Evolutionary conservation across 805 yeast species (phyloP).

Genomic region (Candida awuae): DNA sequence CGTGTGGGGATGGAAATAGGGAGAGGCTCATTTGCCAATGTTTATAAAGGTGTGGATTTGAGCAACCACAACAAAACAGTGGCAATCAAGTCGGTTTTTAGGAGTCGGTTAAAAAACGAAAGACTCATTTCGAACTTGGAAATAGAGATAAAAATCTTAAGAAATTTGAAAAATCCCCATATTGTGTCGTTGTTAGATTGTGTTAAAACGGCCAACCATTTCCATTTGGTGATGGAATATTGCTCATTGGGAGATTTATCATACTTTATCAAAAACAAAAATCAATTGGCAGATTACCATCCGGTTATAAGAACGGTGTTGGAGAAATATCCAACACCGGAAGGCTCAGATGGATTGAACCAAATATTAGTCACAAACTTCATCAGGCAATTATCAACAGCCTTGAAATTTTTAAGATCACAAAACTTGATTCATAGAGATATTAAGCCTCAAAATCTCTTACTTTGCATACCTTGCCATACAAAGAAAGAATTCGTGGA

Average conservation of each 20-base stretch:
- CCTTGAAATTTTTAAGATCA: slow-evolving; percentile 71
- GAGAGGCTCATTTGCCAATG: slow-evolving; percentile 92
- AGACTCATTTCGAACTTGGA: slow-evolving; percentile 86
- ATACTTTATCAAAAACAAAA: slow-evolving; percentile 70
- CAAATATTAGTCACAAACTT: slow-evolving; percentile 74
- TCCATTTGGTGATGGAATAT: slow-evolving; percentile 91
- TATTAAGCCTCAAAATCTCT: slow-evolving; percentile 84
- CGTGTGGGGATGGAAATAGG: slow-evolving; percentile 81
- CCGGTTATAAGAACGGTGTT: slow-evolving; percentile 73
- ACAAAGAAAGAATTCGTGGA: slow-evolving; percentile 52
- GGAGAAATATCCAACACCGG: slow-evolving; percentile 76
- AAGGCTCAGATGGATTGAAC: slow-evolving; percentile 69
- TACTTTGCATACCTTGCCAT: slow-evolving; percentile 75
- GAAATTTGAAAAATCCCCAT: slow-evolving; percentile 86
- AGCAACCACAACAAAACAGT: slow-evolving; percentile 49
- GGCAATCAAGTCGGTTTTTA: slow-evolving; percentile 82
- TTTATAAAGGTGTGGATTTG: slow-evolving; percentile 68
- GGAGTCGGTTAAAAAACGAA: slow-evolving; percentile 75
- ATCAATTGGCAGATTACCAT: slow-evolving; percentile 61
- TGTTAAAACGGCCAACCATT: slow-evolving; percentile 63
- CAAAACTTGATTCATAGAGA: slow-evolving; percentile 90
- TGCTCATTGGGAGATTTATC: slow-evolving; percentile 93
- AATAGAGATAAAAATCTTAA: slow-evolving; percentile 82
- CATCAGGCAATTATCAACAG: slow-evolving; percentile 76
- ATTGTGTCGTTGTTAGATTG: slow-evolving; percentile 83